Evolutionary conservation across 2,329 filamentous ascomycete genomes (phyloP), one percentile per base, ranked within the genome.

Genomic region (Nothophoma quercina): DNA sequence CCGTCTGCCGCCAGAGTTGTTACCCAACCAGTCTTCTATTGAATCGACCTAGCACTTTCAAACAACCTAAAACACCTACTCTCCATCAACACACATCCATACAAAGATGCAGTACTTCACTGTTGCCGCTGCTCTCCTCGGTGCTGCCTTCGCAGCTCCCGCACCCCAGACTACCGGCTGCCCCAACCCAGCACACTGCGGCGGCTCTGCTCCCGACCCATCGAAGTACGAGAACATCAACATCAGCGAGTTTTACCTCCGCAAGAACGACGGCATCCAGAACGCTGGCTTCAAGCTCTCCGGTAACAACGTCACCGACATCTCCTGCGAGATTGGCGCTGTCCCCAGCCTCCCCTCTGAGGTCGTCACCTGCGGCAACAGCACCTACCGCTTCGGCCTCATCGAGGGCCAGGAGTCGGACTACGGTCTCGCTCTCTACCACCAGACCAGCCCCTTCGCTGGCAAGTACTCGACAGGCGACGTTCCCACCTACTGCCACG

Each of bases 111-210:
- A 62, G 39, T 58, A 63, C 58, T 32, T 63, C 51, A 57, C 60
- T 42, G 26, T 60, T 28, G 53, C 60, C 50, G 42, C 63, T 48
- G 44, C 56, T 40, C 53, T 66, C 54, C 53, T 56, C 53, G 57
- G 55, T 22, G 52, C 55, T 30, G 60, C 58, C 18, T 35, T 64
- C 9, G 62, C 63, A 16, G 59, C 60, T 7, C 63, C 64, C 18
- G 46, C 60, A 21, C 47, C 60, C 25, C 60, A 62, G 35, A 58
- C 59, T 8, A 40, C 56, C 21, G 59, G 54, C 34, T 63, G 60
- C 60, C 54, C 59, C 40, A 64, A 65, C 63, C 60, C 60, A 35
- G 60, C 60, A n/a, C 58, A 59, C 54, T 61, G 60, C 54, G 50
- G 49, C 32, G 29, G 16, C 39, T 22, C 38, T 23, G 38, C 55